phyloP scores from a whole-genome alignment of 2,329 filamentous ascomycete genomes.

The Colletotrichum kahawae region DNA sequence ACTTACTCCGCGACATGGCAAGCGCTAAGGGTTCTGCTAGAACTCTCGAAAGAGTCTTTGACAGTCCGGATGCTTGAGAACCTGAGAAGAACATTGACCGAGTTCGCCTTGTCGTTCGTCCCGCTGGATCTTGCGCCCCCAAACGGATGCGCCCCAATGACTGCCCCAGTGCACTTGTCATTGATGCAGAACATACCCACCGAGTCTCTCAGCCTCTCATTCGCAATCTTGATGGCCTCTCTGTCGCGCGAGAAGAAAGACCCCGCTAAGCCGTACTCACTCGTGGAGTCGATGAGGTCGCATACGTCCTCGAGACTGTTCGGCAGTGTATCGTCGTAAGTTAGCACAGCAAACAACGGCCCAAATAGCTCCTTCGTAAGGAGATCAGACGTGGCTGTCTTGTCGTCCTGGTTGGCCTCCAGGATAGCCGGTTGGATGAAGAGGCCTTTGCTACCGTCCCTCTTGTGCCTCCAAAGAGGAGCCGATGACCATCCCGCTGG shows the following conservation, averaged over 20 bases:
- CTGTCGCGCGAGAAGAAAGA: background rate
- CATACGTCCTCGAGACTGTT: background rate
- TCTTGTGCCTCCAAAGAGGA: background rate
- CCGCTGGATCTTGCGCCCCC: background rate
- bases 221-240: background rate
- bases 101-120: background rate
- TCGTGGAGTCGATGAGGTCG: background rate
- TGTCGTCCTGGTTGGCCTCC: background rate
- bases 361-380: background rate
- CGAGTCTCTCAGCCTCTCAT: background rate
- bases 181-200: background rate
- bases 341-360: background rate
- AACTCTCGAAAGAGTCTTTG: background rate
- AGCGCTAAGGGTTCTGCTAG: background rate
- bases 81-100: background rate
- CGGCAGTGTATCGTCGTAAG: background rate
- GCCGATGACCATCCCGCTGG: background rate
- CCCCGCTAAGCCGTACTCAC: background rate
- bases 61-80: background rate
- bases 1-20: background rate
- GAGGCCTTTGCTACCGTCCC: background rate
- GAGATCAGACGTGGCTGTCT: background rate
- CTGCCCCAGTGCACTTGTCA: background rate
- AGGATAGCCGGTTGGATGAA: background rate
- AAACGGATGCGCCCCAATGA: background rate